Evolutionary conservation across 768 basidiomycete species (phyloP), one percentile per base, ranked within the genome.

Genomic region (Phaeolepiota aurea): DNA sequence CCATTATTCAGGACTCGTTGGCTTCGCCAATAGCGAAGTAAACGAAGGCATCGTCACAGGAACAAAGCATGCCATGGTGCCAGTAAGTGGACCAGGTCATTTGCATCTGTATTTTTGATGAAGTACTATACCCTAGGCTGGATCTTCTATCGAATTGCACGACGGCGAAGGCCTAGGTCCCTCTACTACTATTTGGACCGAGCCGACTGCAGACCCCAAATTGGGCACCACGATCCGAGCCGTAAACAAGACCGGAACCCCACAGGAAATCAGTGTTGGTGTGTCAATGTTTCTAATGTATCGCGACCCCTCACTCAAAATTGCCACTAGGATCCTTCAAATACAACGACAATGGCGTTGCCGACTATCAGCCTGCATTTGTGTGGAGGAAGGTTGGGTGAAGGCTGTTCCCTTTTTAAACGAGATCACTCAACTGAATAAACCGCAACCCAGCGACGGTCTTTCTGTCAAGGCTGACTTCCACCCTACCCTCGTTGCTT

Each of bases 391-490:
- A 16, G 7, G 33, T 35, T 16, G 33, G 33, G 33, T 35, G 16
- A 19, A 35, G 7, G 7, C n/a, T n/a, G 7, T 9, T 35, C 16
- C 18, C 7, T 35, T 19, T 7, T 15, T 14, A 7, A 35, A 7
- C 9, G 14, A 31, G 33, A 5, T 35, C n/a, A 9, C 33, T 15
- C 16, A 9, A 5, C 12, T n/a, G 16, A 9, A 9, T 5, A 7
- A 7, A 7, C 7, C 15, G 7, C 7, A 9, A 35, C 9, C 16
- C 15, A 35, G 33, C 16, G 33, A 35, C 12, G 16, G 18, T 19
- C 7, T 35, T 15, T 35, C 33, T n/a, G 15, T 35, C 33, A 35
- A 35, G 18, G 33, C 33, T 35, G 33, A 35, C 16, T 35, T 35
- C 33, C 33, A 35, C 16, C 33, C 33, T 15, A 35, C 33, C 5